phyloP scores from a whole-genome alignment of 495 filamentous ascomycete genomes.

The Aspergillus campestris region DNA sequence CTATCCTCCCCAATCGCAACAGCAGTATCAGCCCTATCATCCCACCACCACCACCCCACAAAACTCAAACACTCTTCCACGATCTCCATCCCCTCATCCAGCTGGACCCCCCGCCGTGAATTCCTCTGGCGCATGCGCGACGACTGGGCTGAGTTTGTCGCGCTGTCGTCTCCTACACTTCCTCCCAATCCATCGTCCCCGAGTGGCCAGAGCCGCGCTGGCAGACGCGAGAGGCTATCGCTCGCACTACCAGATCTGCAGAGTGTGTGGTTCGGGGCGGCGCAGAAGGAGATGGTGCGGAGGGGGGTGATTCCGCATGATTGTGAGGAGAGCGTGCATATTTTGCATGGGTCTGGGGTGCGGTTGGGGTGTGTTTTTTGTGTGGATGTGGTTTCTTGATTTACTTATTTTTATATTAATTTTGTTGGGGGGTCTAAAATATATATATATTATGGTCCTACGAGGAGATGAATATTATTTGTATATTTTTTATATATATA shows the following conservation, averaged over 20 bases:
- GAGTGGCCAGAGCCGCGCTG: neutral
- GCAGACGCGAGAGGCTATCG: neutral
- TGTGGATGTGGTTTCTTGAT: neutral
- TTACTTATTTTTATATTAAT: too few relatives aligned
- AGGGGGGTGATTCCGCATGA: slow-evolving; percentile 20
- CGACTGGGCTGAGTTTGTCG: slow-evolving; percentile 16
- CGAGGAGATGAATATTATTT: too few relatives aligned
- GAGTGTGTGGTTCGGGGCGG: slow-evolving; percentile 22
- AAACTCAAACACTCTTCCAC: too few relatives aligned
- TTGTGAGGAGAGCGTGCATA: slow-evolving; percentile 11
- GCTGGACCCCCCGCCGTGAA: slow-evolving; percentile 20
- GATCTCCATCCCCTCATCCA: neutral
- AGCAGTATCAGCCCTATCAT: too few relatives aligned
- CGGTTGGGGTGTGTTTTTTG: slow-evolving; percentile 17
- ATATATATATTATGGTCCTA: too few relatives aligned
- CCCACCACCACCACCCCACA: too few relatives aligned
- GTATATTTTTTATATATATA: too few relatives aligned
- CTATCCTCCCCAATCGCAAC: neutral
- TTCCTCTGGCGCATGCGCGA: slow-evolving; percentile 22
- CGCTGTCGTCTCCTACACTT: neutral
- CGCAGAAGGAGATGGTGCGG: slow-evolving; percentile 14
- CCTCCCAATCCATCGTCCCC: too few relatives aligned
- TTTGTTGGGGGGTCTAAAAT: too few relatives aligned
- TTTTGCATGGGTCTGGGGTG: slow-evolving; percentile 17
- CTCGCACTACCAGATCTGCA: slow-evolving; percentile 6